phyloP scores from a whole-genome alignment of 2,329 filamentous ascomycete species.

The Fusarium sacchari region DNA sequence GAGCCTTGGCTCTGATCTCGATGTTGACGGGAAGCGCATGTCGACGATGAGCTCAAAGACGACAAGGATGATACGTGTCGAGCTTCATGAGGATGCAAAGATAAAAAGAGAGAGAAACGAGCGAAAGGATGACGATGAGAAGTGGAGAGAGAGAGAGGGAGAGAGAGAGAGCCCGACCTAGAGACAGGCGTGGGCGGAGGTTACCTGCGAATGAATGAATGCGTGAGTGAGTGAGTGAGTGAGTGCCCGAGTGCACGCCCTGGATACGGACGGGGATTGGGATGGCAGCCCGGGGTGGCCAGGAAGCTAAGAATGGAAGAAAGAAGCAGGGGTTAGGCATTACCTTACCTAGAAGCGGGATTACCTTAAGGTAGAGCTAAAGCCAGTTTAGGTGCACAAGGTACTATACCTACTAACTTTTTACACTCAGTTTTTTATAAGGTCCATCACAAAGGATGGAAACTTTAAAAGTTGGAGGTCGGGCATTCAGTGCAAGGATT shows the following conservation, averaged over 20 bases:
- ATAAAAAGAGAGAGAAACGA: constrained; percentile 10
- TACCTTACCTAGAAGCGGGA: neutral
- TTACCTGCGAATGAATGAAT: neutral
- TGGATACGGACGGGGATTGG: neutral
- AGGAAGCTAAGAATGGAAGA: constrained; percentile 20
- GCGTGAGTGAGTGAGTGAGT: neutral
- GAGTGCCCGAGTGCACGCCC: neutral
- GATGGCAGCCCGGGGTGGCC: constrained; percentile 1
- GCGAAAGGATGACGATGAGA: constrained; percentile 6
- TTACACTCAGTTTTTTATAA: neutral
- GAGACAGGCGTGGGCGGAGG: constrained; percentile 8
- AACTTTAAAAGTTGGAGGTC: constrained; percentile 19
- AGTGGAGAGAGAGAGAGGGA: neutral
- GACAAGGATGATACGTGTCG: constrained; percentile 12
- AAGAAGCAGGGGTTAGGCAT: constrained; percentile 9
- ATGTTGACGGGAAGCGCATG: constrained; percentile 35
- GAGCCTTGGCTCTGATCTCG: constrained; percentile 15
- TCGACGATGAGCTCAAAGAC: constrained; percentile 32
- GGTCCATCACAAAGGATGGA: neutral
- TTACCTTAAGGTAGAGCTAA: constrained; percentile 11
- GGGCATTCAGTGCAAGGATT: neutral
- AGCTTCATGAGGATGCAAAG: constrained; percentile 31
- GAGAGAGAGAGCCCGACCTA: neutral
- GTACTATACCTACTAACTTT: neutral
- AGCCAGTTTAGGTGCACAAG: neutral